Evolutionary conservation across 192 early-diverging fungal species (phyloP).

Genomic region (Pecoramyces ruminantium): DNA sequence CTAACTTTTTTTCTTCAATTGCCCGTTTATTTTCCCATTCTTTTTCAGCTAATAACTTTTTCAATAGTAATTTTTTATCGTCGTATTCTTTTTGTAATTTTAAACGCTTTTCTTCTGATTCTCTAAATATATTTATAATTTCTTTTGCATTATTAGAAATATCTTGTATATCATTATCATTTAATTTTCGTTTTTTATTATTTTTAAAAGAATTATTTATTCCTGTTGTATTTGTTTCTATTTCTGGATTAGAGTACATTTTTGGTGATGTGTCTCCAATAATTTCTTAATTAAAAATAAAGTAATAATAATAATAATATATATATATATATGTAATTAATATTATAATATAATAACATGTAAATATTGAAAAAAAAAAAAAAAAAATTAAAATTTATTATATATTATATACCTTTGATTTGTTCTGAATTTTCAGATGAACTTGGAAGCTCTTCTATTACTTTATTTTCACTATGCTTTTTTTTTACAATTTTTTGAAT

Average conservation of each 20-base stretch:
- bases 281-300: not conserved
- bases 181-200: not conserved
- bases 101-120: not conserved
- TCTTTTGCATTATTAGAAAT: not conserved
- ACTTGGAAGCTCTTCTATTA: not conserved
- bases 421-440: not conserved
- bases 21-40: not conserved
- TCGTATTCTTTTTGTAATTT: not conserved
- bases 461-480: not conserved
- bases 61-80: not conserved
- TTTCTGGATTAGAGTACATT: not conserved
- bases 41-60: not conserved
- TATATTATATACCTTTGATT: not conserved
- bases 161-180: not conserved
- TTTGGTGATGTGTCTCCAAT: not conserved
- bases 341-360: too few species aligned
- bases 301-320: too few species aligned
- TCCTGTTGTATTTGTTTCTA: not conserved
- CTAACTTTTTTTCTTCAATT: not conserved
- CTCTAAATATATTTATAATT: not conserved
- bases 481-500: not conserved
- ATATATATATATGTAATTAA: too few species aligned
- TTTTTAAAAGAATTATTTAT: not conserved
- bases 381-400: too few species aligned
- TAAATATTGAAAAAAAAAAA: too few species aligned